Conservation (phyloP, 169 alveolate species). For the Plasmodium knowlesi region DNA sequence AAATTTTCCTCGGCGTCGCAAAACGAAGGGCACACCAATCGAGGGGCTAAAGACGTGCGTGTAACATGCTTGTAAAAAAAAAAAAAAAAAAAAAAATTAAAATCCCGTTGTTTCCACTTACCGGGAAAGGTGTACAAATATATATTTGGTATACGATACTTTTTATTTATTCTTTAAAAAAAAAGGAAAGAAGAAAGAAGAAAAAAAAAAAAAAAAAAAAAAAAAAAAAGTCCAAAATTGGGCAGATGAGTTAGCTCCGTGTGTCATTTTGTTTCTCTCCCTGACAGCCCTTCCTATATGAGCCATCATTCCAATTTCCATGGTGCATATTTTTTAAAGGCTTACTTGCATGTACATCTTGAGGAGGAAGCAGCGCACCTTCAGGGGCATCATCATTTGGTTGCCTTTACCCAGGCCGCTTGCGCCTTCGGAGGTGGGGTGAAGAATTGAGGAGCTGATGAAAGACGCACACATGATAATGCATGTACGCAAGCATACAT, state of each 20-base stretch:
- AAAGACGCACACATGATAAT: background rate
- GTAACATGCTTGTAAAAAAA: background rate
- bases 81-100: background rate
- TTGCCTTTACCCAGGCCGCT: background rate
- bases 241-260: background rate
- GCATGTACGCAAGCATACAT: background rate
- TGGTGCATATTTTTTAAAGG: background rate
- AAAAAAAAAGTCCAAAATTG: background rate
- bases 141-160: background rate
- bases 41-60: background rate
- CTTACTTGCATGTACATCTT: slow-evolving; percentile 13
- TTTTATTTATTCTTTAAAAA: background rate
- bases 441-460: background rate
- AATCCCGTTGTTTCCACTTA: background rate
- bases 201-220: background rate
- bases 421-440: slow-evolving; percentile 6
- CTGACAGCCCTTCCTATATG: background rate
- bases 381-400: background rate
- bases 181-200: background rate
- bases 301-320: background rate
- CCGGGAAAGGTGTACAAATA: background rate
- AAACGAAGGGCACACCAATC: background rate
- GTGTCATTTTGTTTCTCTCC: background rate
- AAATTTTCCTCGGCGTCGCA: background rate
- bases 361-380: slow-evolving; percentile 14